Percentiles rank a stretch among this genome's conserved stretches.
These are phyloP conservation scores for Trichoderma asperellum DNA, from an alignment of 2,329 filamentous ascomycete species.

Conservation along the genomic window DNA sequence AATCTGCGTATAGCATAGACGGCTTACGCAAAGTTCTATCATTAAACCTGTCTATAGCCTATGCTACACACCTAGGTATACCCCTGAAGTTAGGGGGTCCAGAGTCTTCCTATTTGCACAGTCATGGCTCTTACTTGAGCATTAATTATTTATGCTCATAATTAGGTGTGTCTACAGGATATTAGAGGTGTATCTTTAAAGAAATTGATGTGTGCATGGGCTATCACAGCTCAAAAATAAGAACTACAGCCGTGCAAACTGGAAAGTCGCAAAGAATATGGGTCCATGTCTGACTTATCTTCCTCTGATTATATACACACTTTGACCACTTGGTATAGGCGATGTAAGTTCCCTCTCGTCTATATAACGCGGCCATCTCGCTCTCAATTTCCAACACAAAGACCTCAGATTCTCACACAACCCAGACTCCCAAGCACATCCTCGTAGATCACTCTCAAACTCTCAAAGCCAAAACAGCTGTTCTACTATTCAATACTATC, in stretches of 20 bases:
- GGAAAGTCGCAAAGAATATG: no score
- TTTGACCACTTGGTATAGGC: neutral
- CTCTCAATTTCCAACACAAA: neutral
- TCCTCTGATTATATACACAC: neutral
- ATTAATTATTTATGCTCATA: neutral
- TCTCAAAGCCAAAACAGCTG: neutral
- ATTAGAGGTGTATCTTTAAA: no score
- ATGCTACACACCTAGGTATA: neutral
- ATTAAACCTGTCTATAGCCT: neutral
- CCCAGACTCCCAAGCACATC: neutral
- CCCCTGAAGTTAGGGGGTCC: no score
- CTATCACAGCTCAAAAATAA: no score
- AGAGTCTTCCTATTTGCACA: no score
- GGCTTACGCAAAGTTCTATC: no score
- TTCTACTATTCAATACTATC: neutral
- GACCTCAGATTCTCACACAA: neutral
- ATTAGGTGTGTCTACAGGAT: neutral
- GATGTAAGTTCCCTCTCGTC: neutral
- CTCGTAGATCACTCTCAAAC: neutral
- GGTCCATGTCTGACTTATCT: neutral
- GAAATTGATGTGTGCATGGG: no score
- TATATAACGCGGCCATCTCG: constrained; percentile 9
- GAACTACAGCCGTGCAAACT: no score
- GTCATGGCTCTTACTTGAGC: no score
- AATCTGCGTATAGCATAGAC: no score